These are phyloP conservation scores for Baudoinia panamericana DNA, from an alignment of 495 filamentous ascomycete genomes.

Conservation along the genomic window DNA sequence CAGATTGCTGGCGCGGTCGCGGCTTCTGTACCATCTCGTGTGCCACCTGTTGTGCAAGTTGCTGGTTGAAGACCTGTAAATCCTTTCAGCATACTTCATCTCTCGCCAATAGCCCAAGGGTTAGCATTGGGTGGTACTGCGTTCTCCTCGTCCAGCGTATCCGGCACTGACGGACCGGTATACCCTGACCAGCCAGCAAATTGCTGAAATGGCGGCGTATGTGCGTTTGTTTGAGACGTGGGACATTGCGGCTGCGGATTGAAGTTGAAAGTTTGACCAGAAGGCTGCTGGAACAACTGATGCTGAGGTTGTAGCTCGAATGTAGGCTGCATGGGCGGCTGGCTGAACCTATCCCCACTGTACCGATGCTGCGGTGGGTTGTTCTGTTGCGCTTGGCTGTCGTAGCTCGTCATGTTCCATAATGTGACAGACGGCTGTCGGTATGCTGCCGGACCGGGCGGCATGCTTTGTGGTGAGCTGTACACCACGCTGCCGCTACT, in stretches of 20 bases:
- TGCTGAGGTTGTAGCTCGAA: constrained; percentile 10
- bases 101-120: constrained; percentile 2
- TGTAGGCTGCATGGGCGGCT: constrained; percentile 2
- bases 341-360: neutral
- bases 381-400: neutral
- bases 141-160: constrained; percentile 18
- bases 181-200: constrained; percentile 18
- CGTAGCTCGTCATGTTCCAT: constrained; percentile 7
- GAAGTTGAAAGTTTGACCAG: constrained; percentile 6
- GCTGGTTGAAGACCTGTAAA: too few species aligned
- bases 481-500: constrained; percentile 15
- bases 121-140: constrained; percentile 17
- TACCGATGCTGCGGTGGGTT: constrained; percentile 7
- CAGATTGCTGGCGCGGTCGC: too few species aligned
- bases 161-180: constrained; percentile 3
- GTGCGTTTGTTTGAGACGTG: neutral
- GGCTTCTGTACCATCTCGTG: too few species aligned
- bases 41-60: too few species aligned
- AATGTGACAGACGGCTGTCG: constrained; percentile 6
- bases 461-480: constrained; percentile 4
- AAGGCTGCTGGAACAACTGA: neutral
- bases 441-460: constrained; percentile 2
- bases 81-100: constrained; percentile 3
- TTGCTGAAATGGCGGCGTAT: constrained; percentile 10
- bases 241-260: neutral